Conservation (phyloP, 129 eudicot genomes). For the Lonicera japonica region DNA sequence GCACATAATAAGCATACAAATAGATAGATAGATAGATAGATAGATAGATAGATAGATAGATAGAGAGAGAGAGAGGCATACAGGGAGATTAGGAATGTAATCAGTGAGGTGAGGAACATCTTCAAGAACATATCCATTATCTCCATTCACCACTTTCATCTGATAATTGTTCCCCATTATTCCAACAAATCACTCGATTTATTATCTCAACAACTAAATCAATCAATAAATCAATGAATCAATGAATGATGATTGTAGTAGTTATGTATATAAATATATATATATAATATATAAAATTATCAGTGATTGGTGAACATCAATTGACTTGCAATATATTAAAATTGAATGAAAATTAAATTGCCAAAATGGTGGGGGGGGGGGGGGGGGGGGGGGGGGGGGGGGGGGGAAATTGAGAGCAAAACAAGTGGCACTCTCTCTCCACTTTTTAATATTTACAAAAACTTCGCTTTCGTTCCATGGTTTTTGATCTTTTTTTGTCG, state of each 20-base stretch:
- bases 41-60: neutral
- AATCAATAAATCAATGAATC: neutral
- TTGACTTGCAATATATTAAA: too few relatives aligned
- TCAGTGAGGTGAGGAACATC: conserved; percentile 93
- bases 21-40: neutral
- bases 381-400: too few relatives aligned
- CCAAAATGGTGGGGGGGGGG: neutral
- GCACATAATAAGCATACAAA: too few relatives aligned
- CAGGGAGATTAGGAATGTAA: conserved; percentile 81
- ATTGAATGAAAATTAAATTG: neutral
- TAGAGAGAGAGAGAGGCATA: conserved; percentile 2
- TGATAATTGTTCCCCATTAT: conserved; percentile 15
- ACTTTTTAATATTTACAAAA: too few relatives aligned
- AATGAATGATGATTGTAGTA: too few relatives aligned
- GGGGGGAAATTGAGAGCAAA: neutral
- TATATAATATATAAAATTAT: too few relatives aligned
- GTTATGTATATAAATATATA: too few relatives aligned
- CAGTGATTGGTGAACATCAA: neutral
- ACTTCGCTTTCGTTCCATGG: too few relatives aligned
- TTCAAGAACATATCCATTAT: conserved; percentile 76
- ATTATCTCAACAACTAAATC: too few relatives aligned
- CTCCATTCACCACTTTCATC: conserved; percentile 72
- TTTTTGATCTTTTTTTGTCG: too few relatives aligned
- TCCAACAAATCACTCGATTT: neutral
- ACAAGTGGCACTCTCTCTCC: neutral